Evolutionary conservation across 345 rosid genomes (phyloP), one percentile per base, ranked within the genome.

Genomic region (Eutrema japonicum): DNA sequence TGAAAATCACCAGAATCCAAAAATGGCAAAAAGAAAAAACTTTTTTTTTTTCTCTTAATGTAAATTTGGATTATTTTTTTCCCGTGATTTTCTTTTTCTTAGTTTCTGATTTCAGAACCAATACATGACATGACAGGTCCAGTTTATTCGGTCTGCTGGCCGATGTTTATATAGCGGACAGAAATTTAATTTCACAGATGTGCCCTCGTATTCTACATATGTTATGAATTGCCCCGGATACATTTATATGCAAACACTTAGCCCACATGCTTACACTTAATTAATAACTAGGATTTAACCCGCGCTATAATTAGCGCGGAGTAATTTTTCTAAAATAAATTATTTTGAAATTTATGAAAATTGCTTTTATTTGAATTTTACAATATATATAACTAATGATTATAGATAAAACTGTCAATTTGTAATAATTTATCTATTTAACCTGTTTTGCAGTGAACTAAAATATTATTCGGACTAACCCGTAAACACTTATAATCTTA

Each of bases 71-170:
- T 36, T 4, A 5, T 49, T 49, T 61, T 6, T 3, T 72, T 3
- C 4, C 14, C 3, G 51, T 56, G 43, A 30, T 16, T 29, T 7
- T 27, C 40, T 10, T 32, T 18, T 56, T 56, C 14, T 55, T 57
- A 32, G 66, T 66, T 59, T 59, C 26, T 60, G 26, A 70, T 78
- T 69, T 64, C 27, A 58, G 77, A 65, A 71, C 55, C 41, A 58
- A 77, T 72, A 50, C 76, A 71, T 35, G 77, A 71, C 68, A 71
- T 35, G 76, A 71, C 68, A 65, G 68, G 73, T 77, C 80, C 68
- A 57, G 72, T 64, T 65, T 71, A 40, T 51, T 71, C 63, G 70
- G 77, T 66, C 57, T 71, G 63, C 50, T 71, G 63, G 72, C 3
- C 33, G 68, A 75, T 50, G 74, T 65, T 57, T 77, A 58, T 42